Conservation (phyloP, 1,139 yeast genomes). For the Trichomonascaceae sp. region DNA sequence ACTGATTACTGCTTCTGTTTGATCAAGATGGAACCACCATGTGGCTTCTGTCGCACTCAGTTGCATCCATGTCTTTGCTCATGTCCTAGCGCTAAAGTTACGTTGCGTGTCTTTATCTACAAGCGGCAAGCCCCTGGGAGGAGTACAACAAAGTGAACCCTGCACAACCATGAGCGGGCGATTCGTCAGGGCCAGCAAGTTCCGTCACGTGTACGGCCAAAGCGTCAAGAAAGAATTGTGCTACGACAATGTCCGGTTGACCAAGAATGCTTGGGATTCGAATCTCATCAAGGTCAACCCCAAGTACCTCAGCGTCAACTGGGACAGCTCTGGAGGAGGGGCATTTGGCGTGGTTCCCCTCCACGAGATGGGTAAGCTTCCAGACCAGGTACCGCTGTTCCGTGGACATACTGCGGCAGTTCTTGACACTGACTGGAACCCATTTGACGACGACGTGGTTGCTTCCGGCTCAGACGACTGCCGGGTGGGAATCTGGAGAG, state of each 20-base stretch:
- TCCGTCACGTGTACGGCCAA: constrained; percentile 92
- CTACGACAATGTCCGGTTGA: constrained; percentile 60
- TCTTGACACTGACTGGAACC: constrained; percentile 87
- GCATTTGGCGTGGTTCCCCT: constrained; percentile 90
- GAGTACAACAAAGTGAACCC: no score
- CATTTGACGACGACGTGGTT: constrained; percentile 62
- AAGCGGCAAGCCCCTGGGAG: no score
- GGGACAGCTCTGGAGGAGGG: constrained; percentile 96
- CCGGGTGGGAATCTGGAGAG: constrained; percentile 72
- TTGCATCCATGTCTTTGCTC: no score
- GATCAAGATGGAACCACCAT: no score
- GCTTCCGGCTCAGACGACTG: constrained; percentile 92
- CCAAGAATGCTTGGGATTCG: constrained; percentile 90
- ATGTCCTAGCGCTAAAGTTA: no score
- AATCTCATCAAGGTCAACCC: constrained; percentile 63
- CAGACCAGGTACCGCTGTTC: constrained; percentile 84
- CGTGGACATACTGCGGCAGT: constrained; percentile 95
- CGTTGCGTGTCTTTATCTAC: no score
- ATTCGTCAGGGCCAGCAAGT: constrained; percentile 92
- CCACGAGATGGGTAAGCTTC: constrained; percentile 80
- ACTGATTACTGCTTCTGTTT: no score
- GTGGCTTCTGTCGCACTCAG: no score
- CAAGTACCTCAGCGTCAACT: constrained; percentile 70
- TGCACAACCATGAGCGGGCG: constrained; percentile 62
- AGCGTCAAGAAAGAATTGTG: constrained; percentile 76